Evolutionary conservation across 306 rosid species (phyloP).

Genomic region (Cicer arietinum): DNA sequence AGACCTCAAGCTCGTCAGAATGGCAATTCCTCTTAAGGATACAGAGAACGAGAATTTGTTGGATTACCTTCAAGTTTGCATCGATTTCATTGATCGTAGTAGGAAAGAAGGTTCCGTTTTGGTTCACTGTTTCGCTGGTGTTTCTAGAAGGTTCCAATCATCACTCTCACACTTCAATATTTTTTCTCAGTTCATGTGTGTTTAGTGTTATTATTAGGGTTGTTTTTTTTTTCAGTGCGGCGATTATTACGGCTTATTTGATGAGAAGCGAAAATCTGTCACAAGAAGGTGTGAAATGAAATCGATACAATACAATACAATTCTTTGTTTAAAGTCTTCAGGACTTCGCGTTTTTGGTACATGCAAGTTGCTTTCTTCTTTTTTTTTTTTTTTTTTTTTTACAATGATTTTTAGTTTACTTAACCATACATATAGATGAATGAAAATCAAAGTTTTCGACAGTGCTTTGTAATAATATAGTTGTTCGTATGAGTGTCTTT

Average conservation of each 20-base stretch:
- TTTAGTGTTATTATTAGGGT: constrained; percentile 4
- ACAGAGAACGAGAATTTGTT: constrained; percentile 77
- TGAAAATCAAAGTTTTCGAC: neutral
- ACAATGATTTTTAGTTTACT: neutral
- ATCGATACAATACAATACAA: constrained; percentile 6
- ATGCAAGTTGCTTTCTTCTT: constrained; percentile 42
- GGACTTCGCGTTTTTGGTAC: constrained; percentile 50
- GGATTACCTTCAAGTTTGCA: constrained; percentile 83
- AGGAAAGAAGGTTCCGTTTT: constrained; percentile 84
- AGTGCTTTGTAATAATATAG: neutral
- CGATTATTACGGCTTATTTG: constrained; percentile 85
- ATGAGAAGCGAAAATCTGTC: constrained; percentile 85
- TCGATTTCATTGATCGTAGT: constrained; percentile 76
- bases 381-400: neutral
- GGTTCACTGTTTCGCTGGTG: constrained; percentile 98
- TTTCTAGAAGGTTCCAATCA: constrained; percentile 81
- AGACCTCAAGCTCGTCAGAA: constrained; percentile 77
- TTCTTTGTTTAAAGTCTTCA: constrained; percentile 49
- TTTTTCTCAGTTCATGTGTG: neutral
- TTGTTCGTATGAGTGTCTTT: constrained; percentile 1
- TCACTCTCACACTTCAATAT: neutral
- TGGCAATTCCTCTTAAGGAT: constrained; percentile 90
- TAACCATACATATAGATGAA: neutral
- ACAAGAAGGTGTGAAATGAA: constrained; percentile 74
- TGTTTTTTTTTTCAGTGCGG: constrained; percentile 83